Evolutionary conservation across 345 rosid species (phyloP).

Genomic region (Arabidopsis thaliana): DNA sequence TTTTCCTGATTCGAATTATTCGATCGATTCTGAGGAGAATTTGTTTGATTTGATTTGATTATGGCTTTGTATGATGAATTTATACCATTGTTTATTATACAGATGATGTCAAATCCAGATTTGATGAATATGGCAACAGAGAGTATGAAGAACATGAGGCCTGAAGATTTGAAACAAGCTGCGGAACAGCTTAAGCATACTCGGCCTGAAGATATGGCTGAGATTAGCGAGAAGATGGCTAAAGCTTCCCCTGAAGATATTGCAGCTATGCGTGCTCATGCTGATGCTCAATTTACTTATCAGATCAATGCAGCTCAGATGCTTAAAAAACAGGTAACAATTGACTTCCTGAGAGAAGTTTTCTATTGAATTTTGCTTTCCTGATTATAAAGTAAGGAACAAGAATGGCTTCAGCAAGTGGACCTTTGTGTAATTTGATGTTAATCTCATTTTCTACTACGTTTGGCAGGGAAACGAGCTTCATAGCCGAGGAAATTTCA

Average conservation of each 20-base stretch:
- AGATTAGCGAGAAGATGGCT: slow-evolving; percentile 89
- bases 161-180: slow-evolving; percentile 86
- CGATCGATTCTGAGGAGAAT: background rate
- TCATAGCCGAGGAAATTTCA: slow-evolving; percentile 77
- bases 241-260: slow-evolving; percentile 86
- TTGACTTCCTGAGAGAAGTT: background rate
- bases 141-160: slow-evolving; percentile 89
- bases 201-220: slow-evolving; percentile 83
- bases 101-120: slow-evolving; percentile 98
- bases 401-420: background rate
- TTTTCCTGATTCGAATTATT: background rate
- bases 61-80: background rate
- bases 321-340: slow-evolving; percentile 74
- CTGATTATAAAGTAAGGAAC: background rate
- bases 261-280: slow-evolving; percentile 75
- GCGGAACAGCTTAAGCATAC: slow-evolving; percentile 88
- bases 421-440: background rate
- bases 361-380: background rate
- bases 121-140: slow-evolving; percentile 97
- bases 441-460: slow-evolving; percentile 2
- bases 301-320: slow-evolving; percentile 78
- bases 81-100: slow-evolving; percentile 30
- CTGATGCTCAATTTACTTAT: slow-evolving; percentile 75
- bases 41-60: slow-evolving; percentile 16
- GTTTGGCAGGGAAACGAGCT: slow-evolving; percentile 80